A percentile compares a stretch with the other conserved stretches of the same genome.
Conservation (phyloP, 2,329 filamentous ascomycete species). For the Fusarium secorum region DNA sequence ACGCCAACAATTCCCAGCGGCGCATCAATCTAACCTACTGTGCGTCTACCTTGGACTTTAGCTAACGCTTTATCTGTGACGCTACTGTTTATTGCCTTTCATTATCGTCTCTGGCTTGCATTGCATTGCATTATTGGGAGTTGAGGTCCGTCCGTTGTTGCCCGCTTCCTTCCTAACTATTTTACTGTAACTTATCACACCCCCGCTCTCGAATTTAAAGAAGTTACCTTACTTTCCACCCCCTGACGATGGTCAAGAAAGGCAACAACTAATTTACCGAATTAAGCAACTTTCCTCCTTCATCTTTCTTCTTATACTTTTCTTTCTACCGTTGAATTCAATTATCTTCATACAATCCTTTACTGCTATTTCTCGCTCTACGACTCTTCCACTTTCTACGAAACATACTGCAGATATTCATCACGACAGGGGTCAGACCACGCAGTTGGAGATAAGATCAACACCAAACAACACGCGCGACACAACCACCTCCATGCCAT, state of each 20-base stretch:
- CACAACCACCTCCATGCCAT: slow-evolving; percentile 30
- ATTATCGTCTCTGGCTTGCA: slow-evolving; percentile 26
- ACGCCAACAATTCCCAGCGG: slow-evolving; percentile 6
- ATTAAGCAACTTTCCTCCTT: slow-evolving; percentile 18
- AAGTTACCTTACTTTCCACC: slow-evolving; percentile 28
- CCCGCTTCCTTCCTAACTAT: slow-evolving; percentile 4
- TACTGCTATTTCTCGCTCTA: background rate
- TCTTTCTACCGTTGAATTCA: background rate
- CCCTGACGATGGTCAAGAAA: slow-evolving; percentile 30
- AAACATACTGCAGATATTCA: slow-evolving; percentile 10
- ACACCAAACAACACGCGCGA: slow-evolving; percentile 23
- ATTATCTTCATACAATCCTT: slow-evolving; percentile 8
- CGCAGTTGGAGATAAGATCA: slow-evolving; percentile 14
- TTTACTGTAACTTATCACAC: slow-evolving; percentile 34
- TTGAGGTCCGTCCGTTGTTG: slow-evolving; percentile 15
- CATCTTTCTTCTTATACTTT: slow-evolving; percentile 6
- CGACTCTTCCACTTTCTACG: background rate
- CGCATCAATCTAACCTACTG: background rate
- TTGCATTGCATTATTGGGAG: slow-evolving; percentile 18
- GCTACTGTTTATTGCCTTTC: slow-evolving; percentile 16
- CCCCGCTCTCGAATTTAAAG: slow-evolving; percentile 31
- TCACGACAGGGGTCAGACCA: slow-evolving; percentile 9
- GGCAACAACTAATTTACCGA: slow-evolving; percentile 32
- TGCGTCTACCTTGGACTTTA: background rate
- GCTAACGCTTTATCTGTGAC: slow-evolving; percentile 19